These are phyloP conservation scores for Madurella fahalii DNA, from an alignment of 2,329 filamentous ascomycete genomes.

Conservation along the genomic window DNA sequence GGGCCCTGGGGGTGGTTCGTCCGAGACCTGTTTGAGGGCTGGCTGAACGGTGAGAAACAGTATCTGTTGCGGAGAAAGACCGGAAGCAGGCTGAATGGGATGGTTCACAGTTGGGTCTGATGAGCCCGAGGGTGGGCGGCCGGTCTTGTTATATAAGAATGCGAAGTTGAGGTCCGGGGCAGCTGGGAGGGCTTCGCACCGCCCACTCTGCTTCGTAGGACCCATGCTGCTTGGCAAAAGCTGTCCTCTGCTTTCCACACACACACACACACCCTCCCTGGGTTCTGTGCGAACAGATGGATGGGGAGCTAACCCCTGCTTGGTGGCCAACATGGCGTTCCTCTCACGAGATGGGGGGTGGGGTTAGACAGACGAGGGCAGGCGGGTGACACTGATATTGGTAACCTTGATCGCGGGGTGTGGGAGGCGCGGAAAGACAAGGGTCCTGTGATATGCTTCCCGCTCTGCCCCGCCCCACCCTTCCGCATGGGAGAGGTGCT, in stretches of 20 bases:
- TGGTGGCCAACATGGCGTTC: no score
- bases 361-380: slow-evolving; percentile 19
- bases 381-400: slow-evolving; percentile 24
- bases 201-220: background rate
- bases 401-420: slow-evolving; percentile 4
- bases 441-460: slow-evolving; percentile 16
- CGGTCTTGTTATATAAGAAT: slow-evolving; percentile 13
- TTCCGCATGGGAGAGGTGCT: background rate
- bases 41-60: slow-evolving; percentile 12
- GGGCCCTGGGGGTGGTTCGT: slow-evolving; percentile 7
- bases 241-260: background rate
- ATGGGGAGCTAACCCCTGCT: no score
- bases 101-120: slow-evolving; percentile 13
- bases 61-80: slow-evolving; percentile 13
- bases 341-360: background rate
- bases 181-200: no score
- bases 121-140: slow-evolving; percentile 15
- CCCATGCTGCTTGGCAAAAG: slow-evolving; percentile 5
- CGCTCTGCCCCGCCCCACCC: slow-evolving; percentile 3
- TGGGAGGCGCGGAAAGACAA: slow-evolving; percentile 19
- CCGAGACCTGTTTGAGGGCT: slow-evolving; percentile 22
- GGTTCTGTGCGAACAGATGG: no score
- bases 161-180: background rate
- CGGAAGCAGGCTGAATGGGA: slow-evolving; percentile 4
- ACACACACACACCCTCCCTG: background rate